Conservation (phyloP, 2,329 filamentous ascomycete genomes). For the Diaporthe ampelina region DNA sequence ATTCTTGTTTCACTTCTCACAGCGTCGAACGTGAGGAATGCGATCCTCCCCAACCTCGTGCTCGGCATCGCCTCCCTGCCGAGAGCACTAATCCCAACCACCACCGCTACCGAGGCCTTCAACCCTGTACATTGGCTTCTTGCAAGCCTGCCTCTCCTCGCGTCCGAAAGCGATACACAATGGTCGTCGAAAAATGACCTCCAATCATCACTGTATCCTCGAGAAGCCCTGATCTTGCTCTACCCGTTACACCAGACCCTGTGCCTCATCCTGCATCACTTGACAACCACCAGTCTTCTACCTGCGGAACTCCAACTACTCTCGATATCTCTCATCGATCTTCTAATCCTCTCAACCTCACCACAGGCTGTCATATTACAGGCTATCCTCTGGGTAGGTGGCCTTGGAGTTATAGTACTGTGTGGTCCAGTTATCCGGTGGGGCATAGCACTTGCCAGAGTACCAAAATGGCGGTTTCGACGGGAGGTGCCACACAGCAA, state of each 20-base stretch:
- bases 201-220: conserved; percentile 38
- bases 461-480: conserved; percentile 91
- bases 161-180: conserved; percentile 52
- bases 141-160: conserved; percentile 76
- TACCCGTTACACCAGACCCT: conserved; percentile 89
- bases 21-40: conserved; percentile 69
- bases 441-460: conserved; percentile 87
- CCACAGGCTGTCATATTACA: conserved; percentile 90
- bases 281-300: conserved; percentile 91
- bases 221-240: conserved; percentile 57
- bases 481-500: conserved; percentile 60
- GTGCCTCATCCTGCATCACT: conserved; percentile 78
- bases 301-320: conserved; percentile 90
- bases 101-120: conserved; percentile 67
- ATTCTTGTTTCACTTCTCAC: conserved; percentile 83
- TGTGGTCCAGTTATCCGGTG: conserved; percentile 83
- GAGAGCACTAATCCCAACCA: conserved; percentile 76
- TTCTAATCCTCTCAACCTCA: conserved; percentile 82
- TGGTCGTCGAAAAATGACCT: conserved; percentile 44
- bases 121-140: conserved; percentile 84
- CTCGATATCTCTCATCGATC: conserved; percentile 84
- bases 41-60: conserved; percentile 84
- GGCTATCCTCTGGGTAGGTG: conserved; percentile 87
- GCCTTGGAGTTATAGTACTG: conserved; percentile 78
- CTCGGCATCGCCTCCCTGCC: conserved; percentile 85